Conservation (phyloP, 78 protist species). For the Cavenderia fasciculata region DNA sequence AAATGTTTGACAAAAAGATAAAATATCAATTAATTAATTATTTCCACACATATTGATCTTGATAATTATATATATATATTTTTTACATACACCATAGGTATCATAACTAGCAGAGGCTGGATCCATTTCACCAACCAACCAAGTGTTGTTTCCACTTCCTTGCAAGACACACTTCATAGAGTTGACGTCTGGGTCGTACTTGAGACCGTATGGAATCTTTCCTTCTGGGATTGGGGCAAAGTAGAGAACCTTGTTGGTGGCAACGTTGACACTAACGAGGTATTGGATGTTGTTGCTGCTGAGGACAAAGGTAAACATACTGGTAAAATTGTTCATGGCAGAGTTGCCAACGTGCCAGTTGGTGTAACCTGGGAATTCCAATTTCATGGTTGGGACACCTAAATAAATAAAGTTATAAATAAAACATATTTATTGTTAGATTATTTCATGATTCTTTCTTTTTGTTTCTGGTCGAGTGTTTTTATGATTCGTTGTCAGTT, state of each 20-base stretch:
- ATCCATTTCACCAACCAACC: slow-evolving; percentile 62
- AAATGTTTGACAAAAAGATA: neutral
- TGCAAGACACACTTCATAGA: slow-evolving; percentile 24
- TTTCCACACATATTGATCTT: neutral
- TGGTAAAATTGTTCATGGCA: slow-evolving; percentile 52
- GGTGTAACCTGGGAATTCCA: slow-evolving; percentile 37
- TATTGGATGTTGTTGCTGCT: neutral
- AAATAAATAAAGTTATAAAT: too few relatives aligned
- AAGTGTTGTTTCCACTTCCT: neutral
- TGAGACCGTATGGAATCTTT: neutral
- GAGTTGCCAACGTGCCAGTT: slow-evolving; percentile 5
- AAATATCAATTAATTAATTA: neutral
- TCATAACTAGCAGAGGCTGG: slow-evolving; percentile 73
- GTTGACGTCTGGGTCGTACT: slow-evolving; percentile 63
- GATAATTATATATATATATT: neutral
- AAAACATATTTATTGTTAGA: too few relatives aligned
- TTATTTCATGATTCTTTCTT: too few relatives aligned
- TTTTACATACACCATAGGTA: slow-evolving; percentile 13
- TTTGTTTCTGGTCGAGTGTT: too few relatives aligned
- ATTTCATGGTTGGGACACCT: slow-evolving; percentile 17
- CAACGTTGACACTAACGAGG: slow-evolving; percentile 54
- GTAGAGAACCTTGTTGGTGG: slow-evolving; percentile 40
- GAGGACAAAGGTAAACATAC: slow-evolving; percentile 23
- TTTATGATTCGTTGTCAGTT: too few relatives aligned
- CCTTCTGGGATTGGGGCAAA: slow-evolving; percentile 26